Evolutionary conservation across 345 rosid genomes (phyloP), one percentile per base, ranked within the genome.

Genomic region (Cochlearia excelsa): DNA sequence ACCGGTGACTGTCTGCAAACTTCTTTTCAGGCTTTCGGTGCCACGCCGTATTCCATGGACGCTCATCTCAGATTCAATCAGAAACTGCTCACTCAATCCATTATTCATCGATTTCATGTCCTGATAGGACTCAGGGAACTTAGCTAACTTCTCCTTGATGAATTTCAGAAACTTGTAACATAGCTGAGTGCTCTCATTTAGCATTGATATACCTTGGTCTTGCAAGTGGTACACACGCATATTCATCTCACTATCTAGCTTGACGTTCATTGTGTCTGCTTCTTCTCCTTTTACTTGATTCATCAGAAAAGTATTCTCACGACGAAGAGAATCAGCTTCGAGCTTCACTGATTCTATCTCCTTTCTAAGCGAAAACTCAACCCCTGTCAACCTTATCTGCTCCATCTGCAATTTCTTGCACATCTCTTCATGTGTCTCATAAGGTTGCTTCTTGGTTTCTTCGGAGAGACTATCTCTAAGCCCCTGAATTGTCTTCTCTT

Each of bases 401-500:
- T 92, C 98, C 85, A 61, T 77, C 64, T 77, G 86, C 75, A 88
- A 50, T 54, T 65, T 78, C 42, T 66, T 66, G 48, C 67, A 64
- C 28, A 60, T 7, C 54, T 76, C 64, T 31, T 80, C 91, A 75
- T 62, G 50, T 51, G 68, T 68, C 54, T 76, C 83, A 33, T 16
- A 40, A 5, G 87, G 37, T 11, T 72, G 76, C 72, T 69, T 74
- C 78, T 70, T 75, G 9, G 44, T 43, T 51, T 84, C 79, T 54
- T 78, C 85, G 23, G 67, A 55, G 43, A 80, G 68, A 57, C 69
- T 77, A 67, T 69, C 83, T 58, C 74, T 77, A 77, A 93, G 78
- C 9, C 90, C 97, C 35, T 78, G 80, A 35, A 90, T 84, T 39
- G 97, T 80, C 77, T 79, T 87, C 75, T 82, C 96, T 71, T 93